phyloP scores from a whole-genome alignment of 345 rosid species.

The Citrus australasica region DNA sequence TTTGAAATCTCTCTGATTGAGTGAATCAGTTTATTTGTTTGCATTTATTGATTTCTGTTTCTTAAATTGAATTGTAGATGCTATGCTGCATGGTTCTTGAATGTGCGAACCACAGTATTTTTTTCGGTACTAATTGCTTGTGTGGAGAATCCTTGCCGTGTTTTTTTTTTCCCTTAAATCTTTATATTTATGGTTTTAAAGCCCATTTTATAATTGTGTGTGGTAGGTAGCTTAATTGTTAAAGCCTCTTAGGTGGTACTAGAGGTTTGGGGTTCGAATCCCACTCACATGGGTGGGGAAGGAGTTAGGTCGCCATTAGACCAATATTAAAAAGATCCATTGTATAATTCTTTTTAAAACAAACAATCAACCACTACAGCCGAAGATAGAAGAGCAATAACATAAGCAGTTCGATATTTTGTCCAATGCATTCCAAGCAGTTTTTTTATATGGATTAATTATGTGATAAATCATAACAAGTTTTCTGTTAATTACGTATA shows the following conservation, averaged over 20 bases:
- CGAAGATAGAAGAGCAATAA: not conserved
- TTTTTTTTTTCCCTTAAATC: not conserved
- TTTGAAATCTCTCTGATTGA: not conserved
- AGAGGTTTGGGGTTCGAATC: no score
- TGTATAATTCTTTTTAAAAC: not conserved
- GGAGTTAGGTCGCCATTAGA: no score
- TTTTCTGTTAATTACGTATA: not conserved
- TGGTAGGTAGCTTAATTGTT: no score
- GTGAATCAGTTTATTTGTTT: not conserved
- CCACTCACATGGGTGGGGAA: no score
- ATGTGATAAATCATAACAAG: not conserved
- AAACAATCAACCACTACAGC: not conserved
- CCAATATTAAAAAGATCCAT: not conserved
- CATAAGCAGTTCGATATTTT: not conserved
- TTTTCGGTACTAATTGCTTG: not conserved
- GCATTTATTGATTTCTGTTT: not conserved
- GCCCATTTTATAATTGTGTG: not conserved
- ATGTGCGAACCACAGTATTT: not conserved
- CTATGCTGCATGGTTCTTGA: not conserved
- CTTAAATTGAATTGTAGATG: constrained; percentile 2
- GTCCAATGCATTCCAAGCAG: not conserved
- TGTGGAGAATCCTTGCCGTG: not conserved
- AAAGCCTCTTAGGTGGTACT: no score
- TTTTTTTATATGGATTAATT: not conserved
- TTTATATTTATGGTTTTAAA: not conserved